Base-by-base conservation (phyloP, 2,329 filamentous ascomycete genomes). In the Penicillium sp. region DNA sequence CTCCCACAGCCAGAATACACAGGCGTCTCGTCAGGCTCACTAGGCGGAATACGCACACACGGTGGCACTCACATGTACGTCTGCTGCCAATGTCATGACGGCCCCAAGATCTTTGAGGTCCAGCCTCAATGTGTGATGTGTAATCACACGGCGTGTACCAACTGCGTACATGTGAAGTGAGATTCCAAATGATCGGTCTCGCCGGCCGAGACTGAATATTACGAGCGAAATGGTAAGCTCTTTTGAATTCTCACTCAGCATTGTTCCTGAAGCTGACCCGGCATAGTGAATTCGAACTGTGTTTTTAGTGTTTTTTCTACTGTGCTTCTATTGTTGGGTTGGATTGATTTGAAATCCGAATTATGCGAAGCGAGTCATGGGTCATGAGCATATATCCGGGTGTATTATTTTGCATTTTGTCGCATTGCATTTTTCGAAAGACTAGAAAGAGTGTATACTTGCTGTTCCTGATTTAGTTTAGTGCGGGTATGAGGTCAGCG, bases 51-150 rank as follows among this genome's bases (percentile, higher is more conserved):
- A 14, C 56, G 54, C 8, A 34, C 47, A 42, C 56, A 61, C 47
- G 38, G 46, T 22, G 27, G 56, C 1, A 66, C 62, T 9, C 57
- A 66, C 48, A 61, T 73, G 57, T 77, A 73, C 43, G 65, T 72
- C 51, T 77, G 74, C 63, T 77, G 74, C 66, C 1, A 55, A 4
- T 77, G 74, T 55, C 38, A 63, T 1, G 73, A 76, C 40, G 74
- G 74, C 0, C 74, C 74, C 0, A 76, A 76, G 48, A 57, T 74
- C 38, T 75, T 60, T 57, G 61, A 70, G 10, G 42, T 55, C 29
- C 71, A 77, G 42, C 63, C 69, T 2, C 43, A 36, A 18, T 77
- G 74, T 48, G 59, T 73, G 2, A 52, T 38, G 0, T 76, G 74
- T 63, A 1, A 64, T 2, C 74, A 76, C 22, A 36, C 38, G 13